Conservation (phyloP, 495 filamentous ascomycete species). For the Penicillium cinerascens region DNA sequence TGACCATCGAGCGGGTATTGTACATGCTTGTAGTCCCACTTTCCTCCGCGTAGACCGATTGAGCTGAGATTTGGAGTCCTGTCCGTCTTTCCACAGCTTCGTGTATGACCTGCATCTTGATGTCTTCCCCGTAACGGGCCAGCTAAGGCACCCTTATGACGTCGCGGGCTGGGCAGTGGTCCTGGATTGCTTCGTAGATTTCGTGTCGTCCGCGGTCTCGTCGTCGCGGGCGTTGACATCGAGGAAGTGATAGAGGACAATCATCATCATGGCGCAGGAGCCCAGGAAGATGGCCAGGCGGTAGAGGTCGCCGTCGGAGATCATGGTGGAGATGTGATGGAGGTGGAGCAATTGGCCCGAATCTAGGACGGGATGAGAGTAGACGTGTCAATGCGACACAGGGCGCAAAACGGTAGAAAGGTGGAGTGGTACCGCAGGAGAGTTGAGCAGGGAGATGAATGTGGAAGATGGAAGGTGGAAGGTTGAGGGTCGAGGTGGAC, state of each 20-base stretch:
- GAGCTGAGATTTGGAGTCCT: not conserved
- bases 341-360: not conserved
- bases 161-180: conserved; percentile 21
- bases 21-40: conserved; percentile 2
- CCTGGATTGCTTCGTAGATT: conserved; percentile 18
- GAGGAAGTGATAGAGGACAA: conserved; percentile 94
- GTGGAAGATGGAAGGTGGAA: not conserved
- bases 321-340: conserved; percentile 54
- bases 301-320: conserved; percentile 81
- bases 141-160: not conserved
- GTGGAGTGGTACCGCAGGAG: not conserved
- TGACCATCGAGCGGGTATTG: conserved; percentile 5
- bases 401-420: not conserved
- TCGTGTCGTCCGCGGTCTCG: conserved; percentile 11
- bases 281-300: conserved; percentile 90
- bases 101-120: not conserved
- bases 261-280: conserved; percentile 86
- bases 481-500: not conserved
- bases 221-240: conserved; percentile 82
- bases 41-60: not conserved
- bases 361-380: not conserved
- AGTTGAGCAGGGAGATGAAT: not conserved
- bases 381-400: not conserved
- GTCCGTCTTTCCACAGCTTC: not conserved
- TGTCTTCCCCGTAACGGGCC: not conserved